A percentile compares a stretch with the other conserved stretches of the same genome.
Evolutionary conservation across 2,329 filamentous ascomycete species (phyloP).

Genomic region (Xylariaceae sp.): DNA sequence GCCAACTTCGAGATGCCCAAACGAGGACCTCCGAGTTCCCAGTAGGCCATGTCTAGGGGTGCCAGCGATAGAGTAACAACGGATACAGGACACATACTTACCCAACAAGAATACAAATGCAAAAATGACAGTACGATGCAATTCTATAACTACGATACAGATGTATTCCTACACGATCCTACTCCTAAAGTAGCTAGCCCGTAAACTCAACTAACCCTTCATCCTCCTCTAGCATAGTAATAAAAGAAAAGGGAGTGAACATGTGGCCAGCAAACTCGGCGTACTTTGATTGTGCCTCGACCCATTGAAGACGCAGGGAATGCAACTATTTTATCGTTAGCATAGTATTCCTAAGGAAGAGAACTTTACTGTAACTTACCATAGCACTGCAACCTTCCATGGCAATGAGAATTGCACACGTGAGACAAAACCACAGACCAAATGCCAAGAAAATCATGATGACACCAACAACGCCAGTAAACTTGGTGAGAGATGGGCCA

Average conservation of each 20-base stretch:
- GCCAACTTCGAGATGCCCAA: no score
- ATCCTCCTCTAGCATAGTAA: conserved; percentile 75
- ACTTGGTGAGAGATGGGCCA: conserved; percentile 72
- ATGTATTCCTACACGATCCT: conserved; percentile 30
- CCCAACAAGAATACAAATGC: no score
- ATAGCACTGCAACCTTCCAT: conserved; percentile 87
- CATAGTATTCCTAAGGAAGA: neutral
- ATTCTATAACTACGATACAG: conserved; percentile 32
- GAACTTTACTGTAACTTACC: conserved; percentile 43
- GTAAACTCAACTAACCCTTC: conserved; percentile 48
- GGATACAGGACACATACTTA: no score
- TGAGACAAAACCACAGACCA: conserved; percentile 88
- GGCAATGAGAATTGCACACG: conserved; percentile 75
- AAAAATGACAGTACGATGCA: no score
- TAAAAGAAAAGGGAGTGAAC: conserved; percentile 82
- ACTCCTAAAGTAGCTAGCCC: conserved; percentile 34
- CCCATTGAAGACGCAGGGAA: conserved; percentile 80
- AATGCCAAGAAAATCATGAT: conserved; percentile 84
- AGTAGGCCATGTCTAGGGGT: no score
- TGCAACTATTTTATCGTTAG: conserved; percentile 58
- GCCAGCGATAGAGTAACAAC: no score
- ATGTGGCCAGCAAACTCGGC: conserved; percentile 79
- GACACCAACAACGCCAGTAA: conserved; percentile 72
- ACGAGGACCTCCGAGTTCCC: no score
- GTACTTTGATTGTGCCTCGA: conserved; percentile 86